Evolutionary conservation across 208 protist genomes (phyloP).

Genomic region (Cochliopodium minus): DNA sequence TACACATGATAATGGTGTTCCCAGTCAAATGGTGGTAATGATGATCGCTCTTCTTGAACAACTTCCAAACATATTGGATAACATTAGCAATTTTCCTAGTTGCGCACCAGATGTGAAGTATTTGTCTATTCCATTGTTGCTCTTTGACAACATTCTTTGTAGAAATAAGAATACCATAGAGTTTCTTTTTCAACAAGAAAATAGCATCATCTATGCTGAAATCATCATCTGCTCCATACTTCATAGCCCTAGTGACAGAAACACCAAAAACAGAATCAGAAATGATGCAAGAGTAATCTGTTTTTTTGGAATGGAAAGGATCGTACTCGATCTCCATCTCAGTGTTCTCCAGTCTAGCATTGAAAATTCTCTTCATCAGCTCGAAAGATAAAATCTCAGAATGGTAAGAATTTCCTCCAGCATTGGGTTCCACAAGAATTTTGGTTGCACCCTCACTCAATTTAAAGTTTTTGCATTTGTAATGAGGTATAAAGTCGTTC

Average conservation of each 20-base stretch:
- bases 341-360: slow-evolving; percentile 20
- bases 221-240: slow-evolving; percentile 9
- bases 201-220: slow-evolving; percentile 22
- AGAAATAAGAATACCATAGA: slow-evolving; percentile 24
- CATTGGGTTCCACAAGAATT: slow-evolving; percentile 26
- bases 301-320: slow-evolving; percentile 21
- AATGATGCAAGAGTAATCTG: slow-evolving; percentile 27
- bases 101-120: slow-evolving; percentile 26
- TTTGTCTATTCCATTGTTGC: slow-evolving; percentile 32
- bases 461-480: too few relatives aligned
- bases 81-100: slow-evolving; percentile 7
- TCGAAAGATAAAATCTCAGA: slow-evolving; percentile 30
- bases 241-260: slow-evolving; percentile 29
- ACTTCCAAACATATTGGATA: slow-evolving; percentile 16
- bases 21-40: slow-evolving; percentile 6
- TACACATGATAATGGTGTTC: slow-evolving; percentile 28
- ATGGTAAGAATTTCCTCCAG: slow-evolving; percentile 26
- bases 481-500: too few relatives aligned
- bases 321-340: slow-evolving; percentile 35
- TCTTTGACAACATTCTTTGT: background rate
- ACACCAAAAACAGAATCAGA: slow-evolving; percentile 22
- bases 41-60: too few relatives aligned
- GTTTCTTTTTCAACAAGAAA: slow-evolving; percentile 29
- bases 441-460: too few relatives aligned
- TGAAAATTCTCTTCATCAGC: slow-evolving; percentile 15